Conservation (phyloP, 768 basidiomycete species). For the Serendipita sp. region DNA sequence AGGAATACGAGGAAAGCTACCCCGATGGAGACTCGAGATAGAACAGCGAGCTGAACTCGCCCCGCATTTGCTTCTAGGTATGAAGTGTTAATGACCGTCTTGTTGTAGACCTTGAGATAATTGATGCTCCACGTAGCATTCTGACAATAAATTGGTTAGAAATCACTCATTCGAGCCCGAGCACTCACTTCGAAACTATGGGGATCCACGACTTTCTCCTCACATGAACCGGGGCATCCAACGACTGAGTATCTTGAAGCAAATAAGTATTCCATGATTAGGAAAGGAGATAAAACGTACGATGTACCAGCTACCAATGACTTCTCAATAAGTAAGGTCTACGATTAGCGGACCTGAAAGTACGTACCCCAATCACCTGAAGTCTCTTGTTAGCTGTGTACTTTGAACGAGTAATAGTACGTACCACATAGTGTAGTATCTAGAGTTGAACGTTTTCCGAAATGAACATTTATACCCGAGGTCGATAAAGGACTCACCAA, state of each 20-base stretch:
- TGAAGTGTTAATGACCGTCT: conserved; percentile 26
- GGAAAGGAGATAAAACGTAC: background rate
- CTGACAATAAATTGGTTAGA: conserved; percentile 20
- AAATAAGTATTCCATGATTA: background rate
- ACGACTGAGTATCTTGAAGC: background rate
- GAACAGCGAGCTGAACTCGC: background rate
- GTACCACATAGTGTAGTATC: background rate
- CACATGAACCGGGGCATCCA: conserved; percentile 60
- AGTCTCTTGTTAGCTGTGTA: no score
- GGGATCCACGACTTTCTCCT: conserved; percentile 44
- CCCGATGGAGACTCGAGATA: background rate
- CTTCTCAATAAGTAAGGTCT: background rate
- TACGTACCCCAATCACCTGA: background rate
- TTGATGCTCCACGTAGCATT: conserved; percentile 75
- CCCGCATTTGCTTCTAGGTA: background rate
- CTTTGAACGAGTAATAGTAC: background rate
- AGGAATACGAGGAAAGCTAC: background rate
- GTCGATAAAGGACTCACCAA: conserved; percentile 34
- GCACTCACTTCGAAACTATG: conserved; percentile 48
- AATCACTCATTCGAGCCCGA: background rate
- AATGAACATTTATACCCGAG: background rate
- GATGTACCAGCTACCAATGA: background rate
- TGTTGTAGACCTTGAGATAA: conserved; percentile 55
- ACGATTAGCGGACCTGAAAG: background rate
- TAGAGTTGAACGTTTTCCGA: background rate